These are phyloP conservation scores for Carex myosuroides DNA, from an alignment of 176 grass and related monocot genomes.

Conservation along the genomic window DNA sequence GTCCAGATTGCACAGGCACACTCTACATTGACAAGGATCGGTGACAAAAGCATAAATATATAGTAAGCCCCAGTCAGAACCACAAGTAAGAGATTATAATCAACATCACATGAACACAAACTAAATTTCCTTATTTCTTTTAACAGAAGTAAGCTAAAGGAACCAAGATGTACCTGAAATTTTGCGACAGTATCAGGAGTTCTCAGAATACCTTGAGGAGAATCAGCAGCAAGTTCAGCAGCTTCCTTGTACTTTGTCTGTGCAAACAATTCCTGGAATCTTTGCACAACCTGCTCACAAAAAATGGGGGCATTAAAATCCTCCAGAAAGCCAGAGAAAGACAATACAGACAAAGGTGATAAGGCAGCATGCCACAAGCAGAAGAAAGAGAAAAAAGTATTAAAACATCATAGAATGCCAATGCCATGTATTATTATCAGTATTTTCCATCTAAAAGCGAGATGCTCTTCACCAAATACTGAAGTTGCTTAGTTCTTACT, in stretches of 20 bases:
- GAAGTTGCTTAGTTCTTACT: background rate
- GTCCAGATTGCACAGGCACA: slow-evolving; percentile 84
- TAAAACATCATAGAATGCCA: background rate
- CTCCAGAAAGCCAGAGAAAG: background rate
- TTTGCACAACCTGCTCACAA: slow-evolving; percentile 80
- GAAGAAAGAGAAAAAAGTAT: background rate
- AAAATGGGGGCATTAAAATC: background rate
- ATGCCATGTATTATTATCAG: background rate
- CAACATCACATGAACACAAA: background rate
- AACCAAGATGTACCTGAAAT: slow-evolving; percentile 61
- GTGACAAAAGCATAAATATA: background rate
- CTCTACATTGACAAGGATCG: slow-evolving; percentile 46
- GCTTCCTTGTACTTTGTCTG: slow-evolving; percentile 99
- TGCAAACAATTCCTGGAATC: slow-evolving; percentile 86
- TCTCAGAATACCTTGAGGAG: slow-evolving; percentile 79
- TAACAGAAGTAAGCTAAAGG: background rate
- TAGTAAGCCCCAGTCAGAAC: background rate
- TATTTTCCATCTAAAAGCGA: background rate
- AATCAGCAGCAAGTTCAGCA: slow-evolving; percentile 93
- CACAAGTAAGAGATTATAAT: background rate
- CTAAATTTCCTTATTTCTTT: background rate
- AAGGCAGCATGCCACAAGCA: background rate
- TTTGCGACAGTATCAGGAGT: slow-evolving; percentile 92
- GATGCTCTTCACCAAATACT: background rate
- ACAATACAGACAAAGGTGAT: background rate